Conservation (phyloP, 148 eudicot species). For the Limonium bicolor region DNA sequence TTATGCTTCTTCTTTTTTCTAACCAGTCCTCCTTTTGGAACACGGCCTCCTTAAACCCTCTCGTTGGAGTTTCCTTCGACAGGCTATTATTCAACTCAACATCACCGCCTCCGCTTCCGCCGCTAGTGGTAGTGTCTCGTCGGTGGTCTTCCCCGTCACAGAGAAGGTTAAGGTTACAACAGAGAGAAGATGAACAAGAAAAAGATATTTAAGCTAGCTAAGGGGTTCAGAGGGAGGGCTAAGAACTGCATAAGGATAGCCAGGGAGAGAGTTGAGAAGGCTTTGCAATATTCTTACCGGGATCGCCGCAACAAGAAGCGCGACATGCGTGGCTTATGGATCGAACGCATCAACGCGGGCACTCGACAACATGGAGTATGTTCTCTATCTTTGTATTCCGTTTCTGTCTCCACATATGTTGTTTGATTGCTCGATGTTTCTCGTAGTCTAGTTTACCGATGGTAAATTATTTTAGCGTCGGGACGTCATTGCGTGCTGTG, state of each 20-base stretch:
- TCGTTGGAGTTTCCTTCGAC: too few relatives aligned
- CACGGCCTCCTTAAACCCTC: too few relatives aligned
- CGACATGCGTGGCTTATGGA: constrained; percentile 90
- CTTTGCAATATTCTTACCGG: constrained; percentile 81
- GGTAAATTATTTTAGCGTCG: too few relatives aligned
- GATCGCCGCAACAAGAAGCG: constrained; percentile 97
- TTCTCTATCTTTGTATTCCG: constrained; percentile 1
- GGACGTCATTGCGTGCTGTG: too few relatives aligned
- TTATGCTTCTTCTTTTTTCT: too few relatives aligned
- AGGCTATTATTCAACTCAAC: too few relatives aligned
- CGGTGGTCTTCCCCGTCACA: too few relatives aligned
- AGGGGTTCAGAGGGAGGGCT: constrained; percentile 90
- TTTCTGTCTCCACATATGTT: not conserved
- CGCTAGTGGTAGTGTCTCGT: too few relatives aligned
- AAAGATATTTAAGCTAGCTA: constrained; percentile 77
- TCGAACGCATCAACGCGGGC: constrained; percentile 91
- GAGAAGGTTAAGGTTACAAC: too few relatives aligned
- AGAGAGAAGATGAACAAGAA: constrained; percentile 73
- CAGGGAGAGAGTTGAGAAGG: constrained; percentile 88
- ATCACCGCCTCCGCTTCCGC: too few relatives aligned
- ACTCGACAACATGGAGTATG: constrained; percentile 67
- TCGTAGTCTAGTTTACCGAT: too few relatives aligned
- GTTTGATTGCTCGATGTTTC: not conserved
- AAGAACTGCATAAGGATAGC: constrained; percentile 93
- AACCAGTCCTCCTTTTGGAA: too few relatives aligned